Base-by-base conservation (phyloP, 2,329 filamentous ascomycete species). In the Penicillium carneum region DNA sequence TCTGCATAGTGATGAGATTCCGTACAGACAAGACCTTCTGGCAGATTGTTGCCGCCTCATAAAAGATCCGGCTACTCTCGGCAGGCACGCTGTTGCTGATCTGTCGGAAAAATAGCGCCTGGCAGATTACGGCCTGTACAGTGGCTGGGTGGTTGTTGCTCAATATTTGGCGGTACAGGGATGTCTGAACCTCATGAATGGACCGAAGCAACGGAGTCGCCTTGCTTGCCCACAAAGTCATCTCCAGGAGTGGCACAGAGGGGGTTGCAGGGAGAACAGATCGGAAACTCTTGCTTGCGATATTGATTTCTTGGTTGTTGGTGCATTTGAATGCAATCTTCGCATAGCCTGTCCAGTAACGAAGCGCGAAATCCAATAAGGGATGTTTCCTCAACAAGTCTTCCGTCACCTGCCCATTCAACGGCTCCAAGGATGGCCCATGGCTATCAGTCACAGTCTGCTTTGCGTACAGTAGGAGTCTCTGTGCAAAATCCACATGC, bases 291-390 rank as follows among this genome's bases (percentile, higher is more conserved):
- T 78, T 73, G 10, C 39, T 42, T 1, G 79, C 76, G 1, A 82
- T 71, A 38, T 80, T 77, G 38, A 76, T 73, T 6, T 81, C 78
- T 16, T 72, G 72, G 9, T 75, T 70, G 1, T 72, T 72, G 31
- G 74, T 75, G 43, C 76, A 78, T 45, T 76, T 71, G 20, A 80
- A 70, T 0, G 81, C 80, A 16, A 77, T 78, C 49, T 76, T 76
- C 42, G 83, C 76, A 63, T 85, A 82, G 7, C 72, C 72, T 26
- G 80, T 69, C 77, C 83, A 85, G 72, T 83, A 82, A 23, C 79
- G 76, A 5, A 81, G 64, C 31, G 80, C 74, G 63, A 83, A 84
- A 63, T 83, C 79, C 1, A 84, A 68, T 6, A 83, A 70, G 12
- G 75, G 70, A 53, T 81, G 69, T n/a, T 75, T 74, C n/a, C 76